A percentile compares a stretch with the other conserved stretches of the same genome.
Conservation (phyloP, 129 eudicot species). For the Artemisia tridentata region DNA sequence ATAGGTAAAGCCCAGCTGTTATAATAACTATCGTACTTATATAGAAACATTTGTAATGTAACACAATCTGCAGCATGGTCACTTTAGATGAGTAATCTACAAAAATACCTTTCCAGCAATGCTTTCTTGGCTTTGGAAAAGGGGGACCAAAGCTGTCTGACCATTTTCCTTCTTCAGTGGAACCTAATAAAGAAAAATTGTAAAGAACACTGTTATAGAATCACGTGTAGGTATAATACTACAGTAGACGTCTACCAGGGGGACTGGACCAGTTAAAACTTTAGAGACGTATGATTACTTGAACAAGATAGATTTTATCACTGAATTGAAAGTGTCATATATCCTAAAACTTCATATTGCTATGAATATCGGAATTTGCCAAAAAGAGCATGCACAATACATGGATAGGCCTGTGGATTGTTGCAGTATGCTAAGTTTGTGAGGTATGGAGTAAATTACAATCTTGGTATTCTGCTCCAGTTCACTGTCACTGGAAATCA, state of each 20-base stretch:
- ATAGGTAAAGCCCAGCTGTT: conserved; percentile 6
- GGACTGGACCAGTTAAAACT: conserved; percentile 1
- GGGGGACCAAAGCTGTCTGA: conserved; percentile 84
- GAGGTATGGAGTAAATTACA: neutral
- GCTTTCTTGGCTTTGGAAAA: conserved; percentile 90
- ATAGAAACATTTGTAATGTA: conserved; percentile 2
- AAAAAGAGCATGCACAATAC: neutral
- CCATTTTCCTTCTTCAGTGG: conserved; percentile 96
- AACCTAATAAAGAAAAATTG: conserved; percentile 40
- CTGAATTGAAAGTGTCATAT: neutral
- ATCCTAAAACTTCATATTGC: conserved; percentile 13
- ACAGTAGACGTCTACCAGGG: neutral
- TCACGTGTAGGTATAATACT: conserved; percentile 15
- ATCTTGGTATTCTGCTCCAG: no score
- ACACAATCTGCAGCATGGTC: conserved; percentile 5
- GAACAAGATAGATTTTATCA: neutral
- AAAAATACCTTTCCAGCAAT: conserved; percentile 73
- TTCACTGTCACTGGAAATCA: no score
- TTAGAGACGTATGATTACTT: conserved; percentile 6
- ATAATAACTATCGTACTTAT: conserved; percentile 4
- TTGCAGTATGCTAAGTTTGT: no score
- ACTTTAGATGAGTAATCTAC: conserved; percentile 11
- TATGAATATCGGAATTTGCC: neutral
- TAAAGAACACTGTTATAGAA: conserved; percentile 16
- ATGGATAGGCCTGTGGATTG: neutral